These are phyloP conservation scores for Yamadazyma tumulicola DNA, from an alignment of 805 yeast species.

Conservation along the genomic window DNA sequence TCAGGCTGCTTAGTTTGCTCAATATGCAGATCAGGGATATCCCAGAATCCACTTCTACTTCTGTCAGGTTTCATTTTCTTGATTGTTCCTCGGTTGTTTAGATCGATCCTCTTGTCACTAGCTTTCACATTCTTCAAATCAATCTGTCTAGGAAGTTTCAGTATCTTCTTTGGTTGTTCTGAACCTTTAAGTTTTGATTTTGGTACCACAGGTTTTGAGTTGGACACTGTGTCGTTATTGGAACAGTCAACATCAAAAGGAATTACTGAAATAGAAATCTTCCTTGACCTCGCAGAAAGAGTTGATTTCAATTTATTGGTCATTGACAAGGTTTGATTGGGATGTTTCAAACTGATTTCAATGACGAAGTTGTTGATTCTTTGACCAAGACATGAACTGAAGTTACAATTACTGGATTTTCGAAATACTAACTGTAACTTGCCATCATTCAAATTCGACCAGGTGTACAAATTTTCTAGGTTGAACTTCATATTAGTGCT, in stretches of 20 bases:
- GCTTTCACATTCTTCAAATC: too few species aligned
- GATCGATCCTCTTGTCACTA: too few species aligned
- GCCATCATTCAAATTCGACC: neutral
- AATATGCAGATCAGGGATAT: too few species aligned
- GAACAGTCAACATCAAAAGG: neutral
- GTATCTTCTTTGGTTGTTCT: too few species aligned
- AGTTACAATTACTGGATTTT: constrained; percentile 6
- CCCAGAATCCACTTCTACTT: too few species aligned
- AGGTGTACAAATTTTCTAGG: constrained; percentile 5
- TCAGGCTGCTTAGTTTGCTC: too few species aligned
- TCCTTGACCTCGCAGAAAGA: constrained; percentile 1
- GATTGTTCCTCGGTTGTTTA: too few species aligned
- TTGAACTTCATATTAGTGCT: constrained; percentile 3
- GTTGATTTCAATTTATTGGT: constrained; percentile 2
- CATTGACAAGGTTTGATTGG: constrained; percentile 1
- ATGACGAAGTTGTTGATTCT: constrained; percentile 7
- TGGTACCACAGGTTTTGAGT: too few species aligned
- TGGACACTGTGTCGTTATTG: too few species aligned
- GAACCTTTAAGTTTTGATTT: too few species aligned
- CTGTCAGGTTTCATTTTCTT: too few species aligned
- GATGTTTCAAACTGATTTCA: constrained; percentile 5
- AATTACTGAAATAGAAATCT: constrained; percentile 1
- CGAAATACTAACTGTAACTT: constrained; percentile 5
- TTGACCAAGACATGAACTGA: constrained; percentile 7
- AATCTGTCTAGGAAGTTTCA: too few species aligned